Evolutionary conservation across 163 green algal genomes (phyloP), one percentile per base, ranked within the genome.

Genomic region (Chlorella variabilis): DNA sequence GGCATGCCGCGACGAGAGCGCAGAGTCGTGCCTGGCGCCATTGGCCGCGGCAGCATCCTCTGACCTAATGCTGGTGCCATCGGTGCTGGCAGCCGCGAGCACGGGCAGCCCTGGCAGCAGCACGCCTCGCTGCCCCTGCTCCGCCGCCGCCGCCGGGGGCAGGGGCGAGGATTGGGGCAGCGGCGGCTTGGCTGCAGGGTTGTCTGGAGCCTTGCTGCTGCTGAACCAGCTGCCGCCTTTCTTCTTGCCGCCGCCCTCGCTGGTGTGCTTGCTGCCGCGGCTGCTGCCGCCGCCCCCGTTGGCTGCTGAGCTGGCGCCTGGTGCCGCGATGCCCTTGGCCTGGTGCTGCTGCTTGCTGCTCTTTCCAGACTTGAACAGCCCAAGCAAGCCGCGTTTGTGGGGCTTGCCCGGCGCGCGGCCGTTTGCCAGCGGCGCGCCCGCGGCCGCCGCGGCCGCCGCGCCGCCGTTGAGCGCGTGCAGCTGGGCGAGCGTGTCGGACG

Each of bases 191-290:
- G 21, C 49, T 20, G 49, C 54, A 21, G 11, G 27, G 5, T 31
- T 34, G 2, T 15, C 31, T 4, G 70, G 39, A 1, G 71, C 17
- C 11, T 33, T 69, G 54, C 71, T 27, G 56, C 73, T 56, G 15
- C 73, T 56, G 70, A 73, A 73, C 65, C 65, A 80, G 54, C 27
- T 54, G 71, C 71, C 51, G 51, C 71, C 20, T 33, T 38, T 68
- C 71, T 78, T 78, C 36, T 68, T 80, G 21, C 29, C 45, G 15
- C 56, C 36, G 0, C 23, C 5, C 54, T 80, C 70, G 73, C 62
- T 42, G n/a, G 18, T 21, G 3, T 71, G n/a, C 29, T 48, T 77
- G 69, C 38, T 29, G 56, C 27, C 11, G 41, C 25, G 17, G 27
- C 21, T 49, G 27, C 25, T 49, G 27, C 21, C 49, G 54, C 54